Base-by-base conservation (phyloP, 2,329 filamentous ascomycete species). In the Penicillium hordei region DNA sequence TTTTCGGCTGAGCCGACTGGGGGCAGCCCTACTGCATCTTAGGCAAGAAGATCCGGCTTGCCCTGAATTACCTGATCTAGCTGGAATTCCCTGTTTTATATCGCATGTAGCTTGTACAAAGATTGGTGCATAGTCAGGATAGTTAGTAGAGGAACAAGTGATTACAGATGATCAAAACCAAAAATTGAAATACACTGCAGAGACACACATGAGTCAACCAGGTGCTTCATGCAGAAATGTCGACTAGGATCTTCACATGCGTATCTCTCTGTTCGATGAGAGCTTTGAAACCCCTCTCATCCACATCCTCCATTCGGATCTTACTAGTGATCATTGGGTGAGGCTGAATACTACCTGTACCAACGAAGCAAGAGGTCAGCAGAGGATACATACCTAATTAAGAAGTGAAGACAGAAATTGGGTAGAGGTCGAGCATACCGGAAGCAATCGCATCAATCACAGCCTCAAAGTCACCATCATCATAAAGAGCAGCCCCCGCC, bases 241-340 rank as follows among this genome's bases (percentile, higher is more conserved):
- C 72, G 48, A 88, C 82, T 45, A 88, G 64, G 33, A 88, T 83
- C 73, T 88, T 88, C 25, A 87, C 83, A 67, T 88, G 83, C 58
- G 81, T 83, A 45, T 87, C 83, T 65, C 84, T 86, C 60, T 87
- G 80, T 7, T 82, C 72, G 34, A 86, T 81, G 54, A 88, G 70
- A 1, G 82, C 77, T 55, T 81, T 76, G 61, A 87, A 83, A 0
- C 84, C 86, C 38, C 82, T 78, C 34, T 86, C 78, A 0, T 84
- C 83, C 15, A 87, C 71, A 21, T 83, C 75, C 21, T 85, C 80
- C 57, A 88, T 75, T 45, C 75, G 68, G 36, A 88, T 84, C 67
- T 78, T 84, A 49, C 80, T 78, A 0, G 85, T 88, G 33, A 88
- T 86, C 85, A 88, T 87, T 17, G 75, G 70, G 12, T 72, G 72